Evolutionary conservation across 352 stramenopile genomes (phyloP).

Genomic region (Globisporangium polare): DNA sequence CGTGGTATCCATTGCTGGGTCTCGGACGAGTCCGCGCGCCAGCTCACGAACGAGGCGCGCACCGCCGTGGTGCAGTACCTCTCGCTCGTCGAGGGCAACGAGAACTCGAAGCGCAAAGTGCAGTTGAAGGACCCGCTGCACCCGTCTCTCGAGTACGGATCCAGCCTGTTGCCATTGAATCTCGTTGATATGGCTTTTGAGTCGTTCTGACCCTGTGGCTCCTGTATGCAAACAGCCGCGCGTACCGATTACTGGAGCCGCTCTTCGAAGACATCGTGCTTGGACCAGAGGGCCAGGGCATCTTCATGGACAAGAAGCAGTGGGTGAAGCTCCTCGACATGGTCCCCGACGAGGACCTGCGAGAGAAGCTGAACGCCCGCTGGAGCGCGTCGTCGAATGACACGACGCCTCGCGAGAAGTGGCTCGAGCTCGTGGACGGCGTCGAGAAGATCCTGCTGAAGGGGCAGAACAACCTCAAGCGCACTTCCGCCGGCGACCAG

Average conservation of each 20-base stretch:
- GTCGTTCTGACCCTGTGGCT: not conserved
- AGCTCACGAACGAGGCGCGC: conserved; percentile 95
- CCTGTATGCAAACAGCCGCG: conserved; percentile 48
- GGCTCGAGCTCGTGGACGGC: conserved; percentile 73
- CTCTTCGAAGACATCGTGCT: conserved; percentile 93
- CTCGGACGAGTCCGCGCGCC: conserved; percentile 91
- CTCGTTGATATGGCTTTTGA: not conserved
- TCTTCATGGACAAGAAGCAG: conserved; percentile 85
- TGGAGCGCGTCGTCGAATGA: conserved; percentile 51
- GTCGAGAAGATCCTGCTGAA: conserved; percentile 69
- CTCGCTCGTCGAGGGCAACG: conserved; percentile 90
- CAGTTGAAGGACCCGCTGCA: conserved; percentile 91
- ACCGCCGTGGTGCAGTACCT: conserved; percentile 97
- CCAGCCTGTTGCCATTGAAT: not conserved
- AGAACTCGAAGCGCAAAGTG: conserved; percentile 88
- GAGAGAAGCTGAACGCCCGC: conserved; percentile 46
- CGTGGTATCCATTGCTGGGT: conserved; percentile 99
- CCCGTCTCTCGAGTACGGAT: conserved; percentile 86
- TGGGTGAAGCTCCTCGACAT: conserved; percentile 92
- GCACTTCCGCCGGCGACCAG: conserved; percentile 38
- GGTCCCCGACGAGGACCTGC: conserved; percentile 89
- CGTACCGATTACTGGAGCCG: conserved; percentile 93
- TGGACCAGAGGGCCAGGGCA: conserved; percentile 87
- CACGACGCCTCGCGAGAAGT: conserved; percentile 83
- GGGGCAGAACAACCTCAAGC: conserved; percentile 45